Evolutionary conservation across 805 yeast species (phyloP).

Genomic region (Pichia deserticola): DNA sequence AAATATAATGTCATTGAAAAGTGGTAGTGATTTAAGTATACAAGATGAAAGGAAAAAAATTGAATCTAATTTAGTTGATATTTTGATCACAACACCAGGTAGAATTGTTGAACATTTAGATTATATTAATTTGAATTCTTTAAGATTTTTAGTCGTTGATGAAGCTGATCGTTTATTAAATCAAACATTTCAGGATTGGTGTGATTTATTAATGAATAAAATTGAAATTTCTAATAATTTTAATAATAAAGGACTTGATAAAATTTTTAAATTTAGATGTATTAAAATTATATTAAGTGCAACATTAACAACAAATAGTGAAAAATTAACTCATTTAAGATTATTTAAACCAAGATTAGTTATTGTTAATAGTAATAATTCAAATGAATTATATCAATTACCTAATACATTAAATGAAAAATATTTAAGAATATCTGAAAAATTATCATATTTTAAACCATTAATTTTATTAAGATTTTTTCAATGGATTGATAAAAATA

Average conservation of each 20-base stretch:
- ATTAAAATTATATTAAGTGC: constrained; percentile 81
- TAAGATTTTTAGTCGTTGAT: constrained; percentile 64
- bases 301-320: constrained; percentile 89
- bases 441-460: constrained; percentile 55
- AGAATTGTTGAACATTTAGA: constrained; percentile 69
- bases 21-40: constrained; percentile 36
- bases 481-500: constrained; percentile 21
- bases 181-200: constrained; percentile 94
- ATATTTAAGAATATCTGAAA: constrained; percentile 23
- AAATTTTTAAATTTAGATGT: constrained; percentile 33
- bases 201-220: constrained; percentile 42
- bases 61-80: constrained; percentile 44
- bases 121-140: constrained; percentile 36
- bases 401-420: constrained; percentile 42
- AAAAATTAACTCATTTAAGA: constrained; percentile 66
- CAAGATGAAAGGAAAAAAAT: constrained; percentile 56
- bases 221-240: constrained; percentile 29
- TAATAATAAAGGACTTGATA: constrained; percentile 20
- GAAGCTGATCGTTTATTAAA: constrained; percentile 79
- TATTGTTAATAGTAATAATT: constrained; percentile 52
- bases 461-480: constrained; percentile 57
- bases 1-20: constrained; percentile 53
- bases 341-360: constrained; percentile 66
- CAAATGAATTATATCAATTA: constrained; percentile 51
- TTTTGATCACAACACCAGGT: constrained; percentile 70